Base-by-base conservation (phyloP, 768 basidiomycete species). In the Russula griseocarnosa region DNA sequence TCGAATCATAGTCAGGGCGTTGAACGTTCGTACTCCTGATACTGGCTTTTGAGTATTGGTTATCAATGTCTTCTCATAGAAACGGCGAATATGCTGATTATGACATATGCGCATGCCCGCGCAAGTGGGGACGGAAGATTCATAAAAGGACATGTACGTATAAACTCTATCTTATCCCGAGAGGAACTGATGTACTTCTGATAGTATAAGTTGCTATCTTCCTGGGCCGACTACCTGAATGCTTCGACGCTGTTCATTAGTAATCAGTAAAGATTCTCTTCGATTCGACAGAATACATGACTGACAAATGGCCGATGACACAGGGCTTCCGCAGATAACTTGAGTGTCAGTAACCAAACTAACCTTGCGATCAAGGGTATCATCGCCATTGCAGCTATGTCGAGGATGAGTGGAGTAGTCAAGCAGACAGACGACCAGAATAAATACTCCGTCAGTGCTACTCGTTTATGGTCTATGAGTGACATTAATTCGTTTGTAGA, bases 351-450 rank as follows among this genome's bases (percentile, higher is more conserved):
- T 9, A 86, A 87, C 68, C 84, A 86, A 70, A 87, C 86, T 18
- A 87, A 87, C 69, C 76, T 87, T 28, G 86, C 86, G 5, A 83
- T 87, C 73, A 89, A 88, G 69, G 87, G 86, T 38, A 85, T 87
- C 62, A 74, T 86, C 55, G 86, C 85, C 6, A 85, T 88, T 69
- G 74, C 81, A 65, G 83, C 83, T 4, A 86, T 88, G 84, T 77
- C 82, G 4, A 75, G 82, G 63, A 84, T 88, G 47, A 77, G 79
- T 4, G 65, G 71, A 2, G 60, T 70, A 6, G 47, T 73, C 20
- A 66, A 70, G 1, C 36, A 72, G 10, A 18, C 44, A 0, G 56
- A 32, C 0, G 70, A 73, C 14, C 69, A 63, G 0, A 26, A 58
- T 11, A 64, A 71, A 53, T 78, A 72, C 57, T 49, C 56, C 8